Evolutionary conservation across 805 yeast genomes (phyloP).

Genomic region (Hanseniaspora pseudoguilliermondii): DNA sequence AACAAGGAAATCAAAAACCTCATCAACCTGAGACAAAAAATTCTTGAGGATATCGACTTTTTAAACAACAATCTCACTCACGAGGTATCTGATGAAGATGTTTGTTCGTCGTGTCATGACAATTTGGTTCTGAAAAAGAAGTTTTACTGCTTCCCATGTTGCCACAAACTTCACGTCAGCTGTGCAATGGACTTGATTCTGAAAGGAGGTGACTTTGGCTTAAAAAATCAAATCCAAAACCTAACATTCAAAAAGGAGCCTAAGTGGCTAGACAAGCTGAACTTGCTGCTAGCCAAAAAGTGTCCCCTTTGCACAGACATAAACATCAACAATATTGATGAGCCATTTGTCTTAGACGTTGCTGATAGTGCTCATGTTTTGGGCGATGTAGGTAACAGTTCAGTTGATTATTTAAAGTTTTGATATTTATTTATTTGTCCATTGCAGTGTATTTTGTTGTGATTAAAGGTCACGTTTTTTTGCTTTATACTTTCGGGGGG

Average conservation of each 20-base stretch:
- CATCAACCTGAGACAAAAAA: constrained; percentile 43
- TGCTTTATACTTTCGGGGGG: not conserved
- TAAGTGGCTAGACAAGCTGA: constrained; percentile 31
- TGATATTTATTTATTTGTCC: not conserved
- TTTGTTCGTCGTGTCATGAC: constrained; percentile 51
- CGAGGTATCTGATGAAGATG: constrained; percentile 68
- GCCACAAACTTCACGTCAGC: constrained; percentile 79
- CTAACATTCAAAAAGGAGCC: constrained; percentile 29
- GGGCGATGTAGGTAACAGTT: not conserved
- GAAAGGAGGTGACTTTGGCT: constrained; percentile 51
- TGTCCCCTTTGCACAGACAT: constrained; percentile 70
- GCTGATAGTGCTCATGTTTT: not conserved
- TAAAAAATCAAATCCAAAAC: constrained; percentile 48
- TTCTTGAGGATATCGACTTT: constrained; percentile 45
- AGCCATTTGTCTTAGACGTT: constrained; percentile 31
- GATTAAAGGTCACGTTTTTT: not conserved
- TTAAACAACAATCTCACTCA: constrained; percentile 46
- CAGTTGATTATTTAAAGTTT: not conserved
- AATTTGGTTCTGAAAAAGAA: constrained; percentile 56
- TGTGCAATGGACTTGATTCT: constrained; percentile 58
- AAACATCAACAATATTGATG: constrained; percentile 57
- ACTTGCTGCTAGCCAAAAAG: constrained; percentile 44
- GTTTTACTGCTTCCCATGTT: constrained; percentile 77
- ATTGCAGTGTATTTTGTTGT: too few species aligned
- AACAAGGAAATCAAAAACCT: constrained; percentile 69